Percentiles rank a stretch among this genome's conserved stretches.
Evolutionary conservation across 2,329 filamentous ascomycete species (phyloP).

Genomic region (Ascochyta koolunga): DNA sequence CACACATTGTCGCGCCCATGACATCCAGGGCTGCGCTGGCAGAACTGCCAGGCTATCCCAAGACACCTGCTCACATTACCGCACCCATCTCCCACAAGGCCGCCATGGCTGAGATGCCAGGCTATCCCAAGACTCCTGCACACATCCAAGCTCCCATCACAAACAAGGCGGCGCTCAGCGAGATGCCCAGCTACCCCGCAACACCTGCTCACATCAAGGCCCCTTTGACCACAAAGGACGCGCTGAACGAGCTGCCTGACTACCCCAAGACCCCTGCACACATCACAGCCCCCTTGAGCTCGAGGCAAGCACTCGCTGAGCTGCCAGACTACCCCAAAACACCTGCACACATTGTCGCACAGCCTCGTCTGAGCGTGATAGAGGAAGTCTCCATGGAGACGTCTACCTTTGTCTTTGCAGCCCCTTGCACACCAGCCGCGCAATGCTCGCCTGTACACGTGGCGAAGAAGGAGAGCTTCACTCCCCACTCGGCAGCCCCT

Average conservation of each 20-base stretch:
- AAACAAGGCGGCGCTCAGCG: constrained; percentile 15
- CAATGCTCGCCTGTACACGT: constrained; percentile 13
- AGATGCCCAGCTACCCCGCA: constrained; percentile 22
- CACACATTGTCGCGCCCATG: constrained; percentile 28
- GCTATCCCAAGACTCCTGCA: constrained; percentile 28
- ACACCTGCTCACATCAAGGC: constrained; percentile 27
- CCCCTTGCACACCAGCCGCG: constrained; percentile 11
- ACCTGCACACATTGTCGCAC: constrained; percentile 11
- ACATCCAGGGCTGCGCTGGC: constrained; percentile 23
- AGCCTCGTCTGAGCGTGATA: constrained; percentile 8
- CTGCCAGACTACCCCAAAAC: constrained; percentile 24
- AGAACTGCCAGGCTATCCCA: constrained; percentile 29
- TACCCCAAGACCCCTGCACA: constrained; percentile 34
- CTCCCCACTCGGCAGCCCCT: background rate
- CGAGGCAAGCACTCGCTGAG: constrained; percentile 29
- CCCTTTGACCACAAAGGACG: constrained; percentile 24
- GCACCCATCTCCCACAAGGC: constrained; percentile 23
- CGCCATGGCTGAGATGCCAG: constrained; percentile 29
- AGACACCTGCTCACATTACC: constrained; percentile 33
- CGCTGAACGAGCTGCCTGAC: constrained; percentile 29
- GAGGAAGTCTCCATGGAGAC: constrained; percentile 13
- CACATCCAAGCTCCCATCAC: constrained; percentile 21
- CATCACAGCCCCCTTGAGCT: constrained; percentile 27
- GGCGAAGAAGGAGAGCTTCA: constrained; percentile 13
- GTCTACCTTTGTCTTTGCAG: constrained; percentile 2